Conservation (phyloP, 1,284 basidiomycete species). For the Fistulina hepatica region DNA sequence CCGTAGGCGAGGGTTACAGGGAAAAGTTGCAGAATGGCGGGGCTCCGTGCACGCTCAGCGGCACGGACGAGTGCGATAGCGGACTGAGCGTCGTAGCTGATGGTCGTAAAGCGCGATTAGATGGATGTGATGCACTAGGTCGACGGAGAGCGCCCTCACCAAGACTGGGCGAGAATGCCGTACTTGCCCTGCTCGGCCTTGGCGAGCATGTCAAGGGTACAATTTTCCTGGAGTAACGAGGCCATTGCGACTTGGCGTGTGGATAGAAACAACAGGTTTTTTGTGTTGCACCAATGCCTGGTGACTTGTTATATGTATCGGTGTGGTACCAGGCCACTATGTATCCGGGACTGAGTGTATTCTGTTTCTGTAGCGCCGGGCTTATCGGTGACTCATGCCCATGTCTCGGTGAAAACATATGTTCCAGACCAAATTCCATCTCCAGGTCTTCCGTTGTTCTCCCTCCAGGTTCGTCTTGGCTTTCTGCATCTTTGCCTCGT, state of each 20-base stretch:
- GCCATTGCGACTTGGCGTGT: constrained; percentile 3
- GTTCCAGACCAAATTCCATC: too few relatives aligned
- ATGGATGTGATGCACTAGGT: neutral
- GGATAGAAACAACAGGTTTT: too few relatives aligned
- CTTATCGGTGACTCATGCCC: too few relatives aligned
- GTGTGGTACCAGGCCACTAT: too few relatives aligned
- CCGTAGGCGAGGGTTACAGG: constrained; percentile 37
- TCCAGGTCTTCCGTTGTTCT: too few relatives aligned
- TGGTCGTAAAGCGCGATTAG: neutral
- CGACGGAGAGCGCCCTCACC: constrained; percentile 24
- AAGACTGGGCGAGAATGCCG: constrained; percentile 35
- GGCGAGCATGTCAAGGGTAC: constrained; percentile 31
- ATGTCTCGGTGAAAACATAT: too few relatives aligned
- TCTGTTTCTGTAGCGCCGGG: too few relatives aligned
- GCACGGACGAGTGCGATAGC: constrained; percentile 36
- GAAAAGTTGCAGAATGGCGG: constrained; percentile 36
- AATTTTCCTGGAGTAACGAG: constrained; percentile 24
- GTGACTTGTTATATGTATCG: too few relatives aligned
- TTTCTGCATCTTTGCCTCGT: too few relatives aligned
- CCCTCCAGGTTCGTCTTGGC: too few relatives aligned
- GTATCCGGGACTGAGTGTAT: too few relatives aligned
- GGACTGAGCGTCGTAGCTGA: constrained; percentile 36
- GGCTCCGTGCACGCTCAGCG: constrained; percentile 33
- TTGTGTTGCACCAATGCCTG: too few relatives aligned
- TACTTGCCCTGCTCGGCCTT: constrained; percentile 35